These are phyloP conservation scores for Picea abies DNA, from an alignment of 83 land plant genomes.

Conservation along the genomic window DNA sequence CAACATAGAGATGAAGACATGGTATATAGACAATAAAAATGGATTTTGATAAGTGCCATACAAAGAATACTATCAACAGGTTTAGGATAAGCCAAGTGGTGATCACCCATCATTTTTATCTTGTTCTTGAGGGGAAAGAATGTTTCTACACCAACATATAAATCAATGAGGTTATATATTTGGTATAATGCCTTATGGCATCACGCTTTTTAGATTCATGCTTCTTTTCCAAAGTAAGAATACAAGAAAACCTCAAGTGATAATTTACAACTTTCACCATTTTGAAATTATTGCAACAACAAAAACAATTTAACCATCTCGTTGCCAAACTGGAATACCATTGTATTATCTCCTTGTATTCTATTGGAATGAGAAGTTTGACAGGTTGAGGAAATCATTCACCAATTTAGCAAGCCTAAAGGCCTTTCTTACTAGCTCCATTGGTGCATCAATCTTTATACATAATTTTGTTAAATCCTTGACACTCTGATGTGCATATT, in stretches of 20 bases:
- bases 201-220: constrained; percentile 66
- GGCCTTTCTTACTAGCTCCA: constrained; percentile 47
- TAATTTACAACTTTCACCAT: constrained; percentile 69
- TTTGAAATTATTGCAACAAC: constrained; percentile 69
- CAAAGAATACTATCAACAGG: constrained; percentile 65
- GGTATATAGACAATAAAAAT: constrained; percentile 29
- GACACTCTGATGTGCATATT: constrained; percentile 46
- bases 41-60: constrained; percentile 50
- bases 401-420: constrained; percentile 61
- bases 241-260: constrained; percentile 75
- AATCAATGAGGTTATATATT: constrained; percentile 52
- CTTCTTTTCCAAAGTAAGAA: constrained; percentile 72
- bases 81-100: constrained; percentile 53
- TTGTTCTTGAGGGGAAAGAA: constrained; percentile 59
- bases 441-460: constrained; percentile 63
- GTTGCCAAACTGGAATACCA: constrained; percentile 75
- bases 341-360: constrained; percentile 65
- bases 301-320: constrained; percentile 67
- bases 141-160: constrained; percentile 34
- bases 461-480: constrained; percentile 56
- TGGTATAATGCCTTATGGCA: constrained; percentile 57
- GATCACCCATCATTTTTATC: constrained; percentile 63
- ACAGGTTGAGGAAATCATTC: constrained; percentile 69
- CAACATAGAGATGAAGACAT: constrained; percentile 61
- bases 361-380: constrained; percentile 49